A percentile compares a stretch with the other conserved stretches of the same genome.
Conservation (phyloP, 2,329 filamentous ascomycete genomes). For the Dothideomycetes sp. region DNA sequence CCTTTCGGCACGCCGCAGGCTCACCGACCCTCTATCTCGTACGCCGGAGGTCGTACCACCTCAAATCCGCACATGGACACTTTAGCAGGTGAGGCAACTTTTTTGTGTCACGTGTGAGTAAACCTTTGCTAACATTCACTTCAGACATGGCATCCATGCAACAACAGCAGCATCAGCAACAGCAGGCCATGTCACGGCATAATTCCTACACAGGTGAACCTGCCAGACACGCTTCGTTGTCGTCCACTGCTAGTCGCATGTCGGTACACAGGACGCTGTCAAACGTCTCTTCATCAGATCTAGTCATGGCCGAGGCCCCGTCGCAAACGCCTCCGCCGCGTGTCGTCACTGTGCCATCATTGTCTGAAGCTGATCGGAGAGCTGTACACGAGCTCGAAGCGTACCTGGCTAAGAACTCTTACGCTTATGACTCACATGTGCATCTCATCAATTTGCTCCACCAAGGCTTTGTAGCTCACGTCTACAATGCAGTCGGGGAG, state of each 20-base stretch:
- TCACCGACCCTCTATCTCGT: slow-evolving; percentile 9
- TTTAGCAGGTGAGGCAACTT: slow-evolving; percentile 31
- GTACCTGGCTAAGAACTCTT: slow-evolving; percentile 34
- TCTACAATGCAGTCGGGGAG: slow-evolving; percentile 14
- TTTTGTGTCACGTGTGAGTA: slow-evolving; percentile 1
- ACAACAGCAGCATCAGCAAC: slow-evolving; percentile 37
- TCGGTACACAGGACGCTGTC: slow-evolving; percentile 23
- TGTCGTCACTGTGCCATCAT: slow-evolving; percentile 28
- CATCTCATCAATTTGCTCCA: slow-evolving; percentile 37
- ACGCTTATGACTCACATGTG: slow-evolving; percentile 38
- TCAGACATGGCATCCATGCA: slow-evolving; percentile 37
- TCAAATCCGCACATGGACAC: slow-evolving; percentile 38
- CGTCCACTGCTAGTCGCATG: slow-evolving; percentile 5
- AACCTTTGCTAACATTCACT: slow-evolving; percentile 2
- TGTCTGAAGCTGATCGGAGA: slow-evolving; percentile 32
- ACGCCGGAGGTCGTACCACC: slow-evolving; percentile 24
- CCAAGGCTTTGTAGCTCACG: slow-evolving; percentile 34
- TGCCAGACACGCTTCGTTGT: slow-evolving; percentile 5
- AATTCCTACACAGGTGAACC: no score
- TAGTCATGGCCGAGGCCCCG: slow-evolving; percentile 36
- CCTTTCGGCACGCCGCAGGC: slow-evolving; percentile 8
- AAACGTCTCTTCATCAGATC: slow-evolving; percentile 31
- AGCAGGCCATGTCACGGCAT: slow-evolving; percentile 28
- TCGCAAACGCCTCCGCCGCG: slow-evolving; percentile 30
- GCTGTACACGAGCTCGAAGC: slow-evolving; percentile 32